These are phyloP conservation scores for Hawksworthiomyces lignivorus DNA, from an alignment of 2,329 filamentous ascomycete genomes.

Conservation along the genomic window DNA sequence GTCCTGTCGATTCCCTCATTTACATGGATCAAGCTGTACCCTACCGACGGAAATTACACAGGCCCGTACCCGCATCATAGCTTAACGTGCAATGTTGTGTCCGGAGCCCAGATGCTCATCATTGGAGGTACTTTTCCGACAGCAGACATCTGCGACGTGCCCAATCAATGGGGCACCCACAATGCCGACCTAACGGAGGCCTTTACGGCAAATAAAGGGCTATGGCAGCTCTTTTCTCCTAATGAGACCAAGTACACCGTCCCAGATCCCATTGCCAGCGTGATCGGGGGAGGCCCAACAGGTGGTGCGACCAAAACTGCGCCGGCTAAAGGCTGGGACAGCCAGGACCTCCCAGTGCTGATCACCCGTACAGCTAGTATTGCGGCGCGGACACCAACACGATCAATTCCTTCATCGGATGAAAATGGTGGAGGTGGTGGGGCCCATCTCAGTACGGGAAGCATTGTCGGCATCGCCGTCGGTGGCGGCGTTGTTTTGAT, in stretches of 20 bases:
- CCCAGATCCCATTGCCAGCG: slow-evolving; percentile 40
- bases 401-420: slow-evolving; percentile 27
- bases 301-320: slow-evolving; percentile 47
- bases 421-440: slow-evolving; percentile 9
- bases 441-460: slow-evolving; percentile 26
- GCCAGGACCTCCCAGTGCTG: slow-evolving; percentile 43
- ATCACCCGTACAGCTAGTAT: slow-evolving; percentile 43
- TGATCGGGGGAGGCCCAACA: slow-evolving; percentile 41
- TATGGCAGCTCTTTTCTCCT: slow-evolving; percentile 47
- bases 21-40: slow-evolving; percentile 52
- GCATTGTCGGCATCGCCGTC: slow-evolving; percentile 37
- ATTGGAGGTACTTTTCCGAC: slow-evolving; percentile 52
- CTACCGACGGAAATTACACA: slow-evolving; percentile 29
- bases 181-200: slow-evolving; percentile 46
- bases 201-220: slow-evolving; percentile 32
- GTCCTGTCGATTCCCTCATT: too few species aligned
- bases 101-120: slow-evolving; percentile 52
- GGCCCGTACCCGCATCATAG: slow-evolving; percentile 43
- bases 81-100: slow-evolving; percentile 49
- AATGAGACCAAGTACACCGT: slow-evolving; percentile 46
- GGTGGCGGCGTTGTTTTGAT: slow-evolving; percentile 27
- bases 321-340: slow-evolving; percentile 42
- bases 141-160: slow-evolving; percentile 42
- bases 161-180: slow-evolving; percentile 46
- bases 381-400: slow-evolving; percentile 41